These are phyloP conservation scores for Agapanthus africanus DNA, from an alignment of 106 monocot genomes.

Conservation along the genomic window DNA sequence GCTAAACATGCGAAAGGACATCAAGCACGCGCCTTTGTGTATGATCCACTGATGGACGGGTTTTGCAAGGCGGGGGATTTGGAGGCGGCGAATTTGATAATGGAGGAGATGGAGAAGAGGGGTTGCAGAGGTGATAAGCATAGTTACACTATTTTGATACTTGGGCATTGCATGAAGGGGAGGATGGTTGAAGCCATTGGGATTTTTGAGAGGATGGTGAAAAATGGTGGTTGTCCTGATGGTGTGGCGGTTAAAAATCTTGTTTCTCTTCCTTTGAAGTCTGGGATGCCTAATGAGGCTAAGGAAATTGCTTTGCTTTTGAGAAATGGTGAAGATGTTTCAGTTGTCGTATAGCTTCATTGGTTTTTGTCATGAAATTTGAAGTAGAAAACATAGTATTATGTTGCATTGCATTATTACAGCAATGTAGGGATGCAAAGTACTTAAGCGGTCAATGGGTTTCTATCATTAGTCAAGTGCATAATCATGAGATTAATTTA, in stretches of 20 bases:
- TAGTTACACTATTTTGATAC: conserved; percentile 76
- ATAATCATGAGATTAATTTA: no score
- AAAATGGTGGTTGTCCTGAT: conserved; percentile 45
- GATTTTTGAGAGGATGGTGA: conserved; percentile 58
- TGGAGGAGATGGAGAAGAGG: conserved; percentile 43
- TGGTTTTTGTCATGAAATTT: no score
- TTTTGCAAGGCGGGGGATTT: conserved; percentile 68
- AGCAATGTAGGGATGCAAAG: no score
- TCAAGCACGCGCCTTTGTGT: conserved; percentile 50
- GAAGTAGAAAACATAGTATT: no score
- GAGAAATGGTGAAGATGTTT: background rate
- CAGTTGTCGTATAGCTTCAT: conserved; percentile 1
- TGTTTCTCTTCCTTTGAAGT: conserved; percentile 62
- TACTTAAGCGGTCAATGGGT: no score
- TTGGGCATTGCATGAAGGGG: conserved; percentile 85
- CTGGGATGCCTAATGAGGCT: conserved; percentile 70
- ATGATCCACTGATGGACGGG: conserved; percentile 72
- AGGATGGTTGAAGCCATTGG: conserved; percentile 56
- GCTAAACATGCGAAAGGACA: conserved; percentile 38
- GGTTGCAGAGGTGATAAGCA: conserved; percentile 60
- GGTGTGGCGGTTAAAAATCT: conserved; percentile 35
- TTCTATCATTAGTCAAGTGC: no score
- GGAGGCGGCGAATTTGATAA: conserved; percentile 50
- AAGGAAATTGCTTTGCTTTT: conserved; percentile 16
- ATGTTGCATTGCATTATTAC: no score